Evolutionary conservation across 331 rosid genomes (phyloP).

Genomic region (Telfairia occidentalis): DNA sequence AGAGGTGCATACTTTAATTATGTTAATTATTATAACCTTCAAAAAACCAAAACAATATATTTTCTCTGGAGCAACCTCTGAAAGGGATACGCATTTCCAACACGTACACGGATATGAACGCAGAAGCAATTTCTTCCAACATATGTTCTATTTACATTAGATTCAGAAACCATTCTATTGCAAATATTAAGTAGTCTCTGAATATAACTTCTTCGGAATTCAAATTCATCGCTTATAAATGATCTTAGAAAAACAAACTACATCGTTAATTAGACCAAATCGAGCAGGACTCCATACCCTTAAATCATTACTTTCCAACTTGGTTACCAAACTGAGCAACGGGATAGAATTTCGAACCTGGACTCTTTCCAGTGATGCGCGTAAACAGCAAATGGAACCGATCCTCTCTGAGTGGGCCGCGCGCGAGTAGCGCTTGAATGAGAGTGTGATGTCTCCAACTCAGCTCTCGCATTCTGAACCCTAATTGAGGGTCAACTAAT

Average conservation of each 20-base stretch:
- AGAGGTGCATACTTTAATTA: not conserved
- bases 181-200: not conserved
- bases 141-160: not conserved
- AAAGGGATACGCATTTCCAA: not conserved
- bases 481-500: not conserved
- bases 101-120: not conserved
- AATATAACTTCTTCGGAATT: not conserved
- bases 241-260: not conserved
- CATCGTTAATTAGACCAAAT: not conserved
- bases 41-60: not conserved
- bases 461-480: slow-evolving; percentile 50
- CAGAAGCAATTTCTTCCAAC: not conserved
- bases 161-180: not conserved
- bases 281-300: not conserved
- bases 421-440: slow-evolving; percentile 72
- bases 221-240: not conserved
- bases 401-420: slow-evolving; percentile 65
- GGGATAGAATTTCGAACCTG: slow-evolving; percentile 32
- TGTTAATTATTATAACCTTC: not conserved
- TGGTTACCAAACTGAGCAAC: not conserved
- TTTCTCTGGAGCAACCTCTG: not conserved
- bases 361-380: slow-evolving; percentile 51
- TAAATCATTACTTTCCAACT: not conserved
- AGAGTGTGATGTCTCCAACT: slow-evolving; percentile 52
- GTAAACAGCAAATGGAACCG: slow-evolving; percentile 47